A percentile compares a stretch with the other conserved stretches of the same genome.
phyloP scores from a whole-genome alignment of 2,329 filamentous ascomycete species.

The Pseudogymnoascus sp. region DNA sequence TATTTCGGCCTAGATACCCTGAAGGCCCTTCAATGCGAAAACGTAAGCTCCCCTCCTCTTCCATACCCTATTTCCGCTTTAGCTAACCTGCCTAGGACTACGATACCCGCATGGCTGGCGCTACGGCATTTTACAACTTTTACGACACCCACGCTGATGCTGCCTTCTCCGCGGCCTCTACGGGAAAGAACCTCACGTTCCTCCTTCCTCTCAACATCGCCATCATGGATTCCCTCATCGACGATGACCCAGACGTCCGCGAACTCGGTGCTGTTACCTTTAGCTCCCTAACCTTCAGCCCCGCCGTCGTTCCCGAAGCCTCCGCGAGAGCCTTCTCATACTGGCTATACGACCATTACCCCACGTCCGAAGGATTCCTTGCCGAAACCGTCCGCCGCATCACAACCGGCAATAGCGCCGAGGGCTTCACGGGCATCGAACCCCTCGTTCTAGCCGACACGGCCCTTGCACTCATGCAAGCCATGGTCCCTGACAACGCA shows the following conservation, averaged over 20 bases:
- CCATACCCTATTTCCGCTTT: not conserved
- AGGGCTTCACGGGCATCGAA: not conserved
- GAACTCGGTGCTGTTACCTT: conserved; percentile 45
- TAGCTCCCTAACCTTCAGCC: not conserved
- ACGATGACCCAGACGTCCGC: conserved; percentile 88
- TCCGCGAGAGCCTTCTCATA: conserved; percentile 29
- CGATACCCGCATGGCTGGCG: conserved; percentile 55
- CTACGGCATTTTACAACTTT: conserved; percentile 47
- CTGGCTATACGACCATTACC: conserved; percentile 1
- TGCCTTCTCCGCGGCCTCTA: conserved; percentile 19
- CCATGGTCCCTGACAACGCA: conserved; percentile 51
- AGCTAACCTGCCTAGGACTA: conserved; percentile 42
- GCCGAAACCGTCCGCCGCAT: conserved; percentile 12
- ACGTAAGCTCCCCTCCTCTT: not conserved
- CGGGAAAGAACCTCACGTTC: conserved; percentile 21
- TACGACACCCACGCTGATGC: conserved; percentile 28
- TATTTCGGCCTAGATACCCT: not conserved
- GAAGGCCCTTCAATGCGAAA: not conserved
- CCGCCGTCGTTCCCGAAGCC: conserved; percentile 31
- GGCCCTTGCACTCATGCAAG: conserved; percentile 30
- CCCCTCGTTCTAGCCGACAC: conserved; percentile 1
- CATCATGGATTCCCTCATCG: conserved; percentile 70
- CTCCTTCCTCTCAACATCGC: conserved; percentile 53
- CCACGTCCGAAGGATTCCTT: conserved; percentile 33
- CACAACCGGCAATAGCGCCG: conserved; percentile 9